phyloP scores from a whole-genome alignment of 2,329 filamentous ascomycete species.

The Polytolypa hystricis region DNA sequence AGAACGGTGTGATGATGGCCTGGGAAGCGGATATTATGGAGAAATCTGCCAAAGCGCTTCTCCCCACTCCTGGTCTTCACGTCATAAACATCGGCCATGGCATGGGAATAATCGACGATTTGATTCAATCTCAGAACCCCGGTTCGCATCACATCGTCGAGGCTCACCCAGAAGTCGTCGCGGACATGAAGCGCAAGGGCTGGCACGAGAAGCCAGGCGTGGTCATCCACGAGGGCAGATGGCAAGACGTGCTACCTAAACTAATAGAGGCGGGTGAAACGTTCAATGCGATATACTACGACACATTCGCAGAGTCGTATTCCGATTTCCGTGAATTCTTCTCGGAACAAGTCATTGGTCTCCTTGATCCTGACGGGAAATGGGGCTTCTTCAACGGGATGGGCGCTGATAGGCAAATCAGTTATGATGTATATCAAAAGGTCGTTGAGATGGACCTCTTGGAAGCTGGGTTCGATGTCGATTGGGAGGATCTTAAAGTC shows the following conservation, averaged over 20 bases:
- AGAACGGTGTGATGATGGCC: constrained; percentile 87
- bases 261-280: constrained; percentile 57
- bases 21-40: constrained; percentile 87
- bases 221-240: constrained; percentile 57
- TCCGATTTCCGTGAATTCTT: constrained; percentile 76
- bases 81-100: constrained; percentile 82
- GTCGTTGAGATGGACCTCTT: constrained; percentile 84
- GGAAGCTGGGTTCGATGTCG: constrained; percentile 80
- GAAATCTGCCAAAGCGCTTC: constrained; percentile 57
- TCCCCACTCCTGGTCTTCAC: constrained; percentile 50
- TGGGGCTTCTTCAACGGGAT: constrained; percentile 64
- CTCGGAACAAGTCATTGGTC: constrained; percentile 68
- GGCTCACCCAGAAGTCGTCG: constrained; percentile 67
- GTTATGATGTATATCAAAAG: constrained; percentile 91
- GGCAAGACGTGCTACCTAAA: constrained; percentile 67
- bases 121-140: constrained; percentile 60
- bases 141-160: constrained; percentile 73
- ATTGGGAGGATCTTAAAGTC: constrained; percentile 70
- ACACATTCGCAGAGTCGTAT: constrained; percentile 95
- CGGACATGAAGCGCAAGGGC: constrained; percentile 54
- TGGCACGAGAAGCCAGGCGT: constrained; percentile 54
- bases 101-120: constrained; percentile 76
- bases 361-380: constrained; percentile 48
- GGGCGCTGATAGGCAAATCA: constrained; percentile 81
- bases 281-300: constrained; percentile 90